Evolutionary conservation across 305 asterid species (phyloP).

Genomic region (Solanum hybrid): DNA sequence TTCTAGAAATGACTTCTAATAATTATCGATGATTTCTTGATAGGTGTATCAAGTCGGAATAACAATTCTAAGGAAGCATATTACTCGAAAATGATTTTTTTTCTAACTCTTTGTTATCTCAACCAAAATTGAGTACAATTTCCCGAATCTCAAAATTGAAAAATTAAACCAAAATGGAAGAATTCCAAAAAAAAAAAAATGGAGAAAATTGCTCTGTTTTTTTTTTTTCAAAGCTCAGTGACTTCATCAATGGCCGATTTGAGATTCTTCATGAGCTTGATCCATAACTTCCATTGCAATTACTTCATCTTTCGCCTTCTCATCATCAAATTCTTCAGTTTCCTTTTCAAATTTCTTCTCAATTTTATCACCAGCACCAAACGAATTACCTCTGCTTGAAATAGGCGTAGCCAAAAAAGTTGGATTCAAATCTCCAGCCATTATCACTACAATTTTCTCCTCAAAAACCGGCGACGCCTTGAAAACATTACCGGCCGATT

Average conservation of each 20-base stretch:
- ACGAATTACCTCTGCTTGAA: constrained; percentile 2
- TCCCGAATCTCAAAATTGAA: neutral
- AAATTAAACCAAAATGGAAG: neutral
- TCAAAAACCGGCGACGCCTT: constrained; percentile 26
- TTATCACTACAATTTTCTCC: constrained; percentile 46
- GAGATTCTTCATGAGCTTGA: constrained; percentile 2
- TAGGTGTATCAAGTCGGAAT: fast-evolving
- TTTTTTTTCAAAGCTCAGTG: constrained; percentile 1
- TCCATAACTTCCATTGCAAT: neutral
- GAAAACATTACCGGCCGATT: constrained; percentile 18
- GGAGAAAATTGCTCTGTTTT: neutral
- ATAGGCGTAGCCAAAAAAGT: constrained; percentile 47
- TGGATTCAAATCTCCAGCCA: constrained; percentile 59
- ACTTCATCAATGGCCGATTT: constrained; percentile 17
- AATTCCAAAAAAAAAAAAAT: neutral
- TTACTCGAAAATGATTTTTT: neutral
- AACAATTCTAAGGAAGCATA: neutral
- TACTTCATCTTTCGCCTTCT: constrained; percentile 7
- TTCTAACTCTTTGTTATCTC: neutral
- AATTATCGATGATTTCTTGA: no score
- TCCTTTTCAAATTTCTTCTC: constrained; percentile 7
- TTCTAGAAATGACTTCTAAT: no score
- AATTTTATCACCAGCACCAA: constrained; percentile 8
- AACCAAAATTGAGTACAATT: neutral
- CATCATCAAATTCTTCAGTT: neutral